Evolutionary conservation across 129 eudicot genomes (phyloP), one percentile per base, ranked within the genome.

Genomic region (Scalesia atractyloides): DNA sequence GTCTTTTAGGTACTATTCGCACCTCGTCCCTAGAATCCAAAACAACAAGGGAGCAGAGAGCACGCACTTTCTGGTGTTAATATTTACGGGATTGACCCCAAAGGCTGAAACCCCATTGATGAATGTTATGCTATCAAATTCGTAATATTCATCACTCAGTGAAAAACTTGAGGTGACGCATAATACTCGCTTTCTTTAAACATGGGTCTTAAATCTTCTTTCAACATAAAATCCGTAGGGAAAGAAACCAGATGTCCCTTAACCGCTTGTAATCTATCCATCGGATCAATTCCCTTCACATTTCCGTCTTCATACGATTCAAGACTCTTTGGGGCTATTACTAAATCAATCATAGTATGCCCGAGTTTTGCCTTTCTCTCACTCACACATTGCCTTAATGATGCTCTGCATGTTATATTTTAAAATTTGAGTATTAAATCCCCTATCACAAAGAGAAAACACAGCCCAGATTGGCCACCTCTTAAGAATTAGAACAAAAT

Each of bases 161-260:
- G 99, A 79, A 94, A 94, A 81, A 94, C 99, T 76, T 94, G 99
- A 68, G 98, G 80, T n/a, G 98, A 90, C 10, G 99, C 97, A 30
- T 94, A 94, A 80, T 90, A 94, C 83, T 94, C 99, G 66, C 99
- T 94, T 80, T 94, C 99, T 36, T 90, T 94, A 62, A 90, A 94
- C 66, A 86, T 94, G 44, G 97, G 99, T 53, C 99, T 80, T 76
- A 94, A 74, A 84, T 94, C 99, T 83, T 94, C 99, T 79, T 84
- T 84, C 76, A 81, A 88, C 99, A 94, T 90, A 47, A 94, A 94
- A 13, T 94, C 97, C 64, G 90, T 66, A 11, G 99, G 99, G 72
- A 88, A 94, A 70, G 91, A 90, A 72, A 94, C 99, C 19, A 94
- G 87, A 88, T 94, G 97, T 33, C 99, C 99, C 79, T 90, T 94